Base-by-base conservation (phyloP, 305 asterid genomes). In the Fraxinus velutina region DNA sequence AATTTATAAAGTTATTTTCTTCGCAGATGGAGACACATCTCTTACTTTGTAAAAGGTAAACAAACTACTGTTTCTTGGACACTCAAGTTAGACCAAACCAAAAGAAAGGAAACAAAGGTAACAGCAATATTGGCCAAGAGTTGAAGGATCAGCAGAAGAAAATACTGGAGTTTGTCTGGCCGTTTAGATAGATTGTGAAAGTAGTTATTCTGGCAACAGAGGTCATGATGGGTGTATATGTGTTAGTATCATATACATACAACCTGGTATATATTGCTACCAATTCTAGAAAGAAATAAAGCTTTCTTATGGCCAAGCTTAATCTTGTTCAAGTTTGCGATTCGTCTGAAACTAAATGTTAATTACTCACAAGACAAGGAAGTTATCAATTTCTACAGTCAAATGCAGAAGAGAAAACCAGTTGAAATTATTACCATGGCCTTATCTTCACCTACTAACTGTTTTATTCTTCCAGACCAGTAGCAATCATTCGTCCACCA, bases 391-490 rank as follows among this genome's bases (percentile, higher is more conserved):
- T 42, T 73, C 13, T 75, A 68, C 68, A 68, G 6, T 83, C 64
- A 75, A 62, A 70, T 72, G n/a, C 44, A 57, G 60, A 83, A 73
- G 64, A 73, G 33, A 13, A 75, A 81, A 7, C 44, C 15, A 36
- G 75, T 62, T 44, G 9, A 80, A 70, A 79, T 22, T 42, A 71
- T 82, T 95, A 95, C 99, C 97, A 75, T 33, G 78, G 93, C 97
- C 85, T 86, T 79, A 80, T 75, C 87, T 76, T 84, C 62, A 30
- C 87, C 89, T 73, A 91, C 68, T 80, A 93, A 73, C 79, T 87
- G 79, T 73, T 81, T 86, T 70, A 95, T 83, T 30, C 33, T 88
- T 60, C 94, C 98, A 72, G 92, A 86, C 99, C 99, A 95, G 84
- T 75, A 86, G 88, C 94, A 92, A 68, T 32, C 86, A 71, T 47